Conservation (phyloP, 768 basidiomycete species). For the Porphyrellus cyaneotinctus region DNA sequence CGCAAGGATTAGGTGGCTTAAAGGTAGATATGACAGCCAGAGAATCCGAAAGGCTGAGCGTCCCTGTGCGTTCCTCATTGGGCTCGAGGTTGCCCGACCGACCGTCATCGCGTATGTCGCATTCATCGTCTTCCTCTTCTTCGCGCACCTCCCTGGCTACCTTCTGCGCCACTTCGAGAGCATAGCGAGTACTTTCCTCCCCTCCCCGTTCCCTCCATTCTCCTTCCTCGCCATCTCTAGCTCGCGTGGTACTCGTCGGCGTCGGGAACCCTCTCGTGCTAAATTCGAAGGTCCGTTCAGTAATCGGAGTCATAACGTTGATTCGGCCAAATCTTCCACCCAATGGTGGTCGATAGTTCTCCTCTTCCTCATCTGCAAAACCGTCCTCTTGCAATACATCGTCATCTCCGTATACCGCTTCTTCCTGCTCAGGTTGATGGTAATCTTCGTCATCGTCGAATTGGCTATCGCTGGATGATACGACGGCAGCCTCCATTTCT, state of each 20-base stretch:
- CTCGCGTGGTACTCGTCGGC: slow-evolving; percentile 44
- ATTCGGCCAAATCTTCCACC: slow-evolving; percentile 79
- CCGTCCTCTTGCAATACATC: slow-evolving; percentile 28
- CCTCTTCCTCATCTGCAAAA: slow-evolving; percentile 30
- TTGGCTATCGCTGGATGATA: slow-evolving; percentile 32
- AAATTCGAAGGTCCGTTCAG: slow-evolving; percentile 89
- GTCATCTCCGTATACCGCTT: slow-evolving; percentile 19
- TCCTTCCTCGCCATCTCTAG: slow-evolving; percentile 35
- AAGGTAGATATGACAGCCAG: slow-evolving; percentile 60
- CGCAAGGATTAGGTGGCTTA: slow-evolving; percentile 82
- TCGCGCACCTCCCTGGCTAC: slow-evolving; percentile 48
- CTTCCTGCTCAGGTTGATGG: slow-evolving; percentile 9
- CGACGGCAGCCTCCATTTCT: slow-evolving; percentile 24
- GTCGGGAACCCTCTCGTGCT: slow-evolving; percentile 48
- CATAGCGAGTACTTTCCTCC: slow-evolving; percentile 38
- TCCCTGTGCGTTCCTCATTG: slow-evolving; percentile 59
- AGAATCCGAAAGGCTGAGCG: slow-evolving; percentile 61
- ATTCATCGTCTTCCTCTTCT: slow-evolving; percentile 17
- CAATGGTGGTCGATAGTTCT: slow-evolving; percentile 42
- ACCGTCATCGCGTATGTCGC: slow-evolving; percentile 7
- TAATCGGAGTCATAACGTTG: slow-evolving; percentile 96
- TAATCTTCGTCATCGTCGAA: slow-evolving; percentile 30
- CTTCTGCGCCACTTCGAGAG: slow-evolving; percentile 52
- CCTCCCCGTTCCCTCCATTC: slow-evolving; percentile 20
- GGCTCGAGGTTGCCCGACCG: slow-evolving; percentile 16